Percentiles rank a stretch among this genome's conserved stretches.
phyloP scores from a whole-genome alignment of 768 basidiomycete genomes.

The Pleurotus tuoliensis region DNA sequence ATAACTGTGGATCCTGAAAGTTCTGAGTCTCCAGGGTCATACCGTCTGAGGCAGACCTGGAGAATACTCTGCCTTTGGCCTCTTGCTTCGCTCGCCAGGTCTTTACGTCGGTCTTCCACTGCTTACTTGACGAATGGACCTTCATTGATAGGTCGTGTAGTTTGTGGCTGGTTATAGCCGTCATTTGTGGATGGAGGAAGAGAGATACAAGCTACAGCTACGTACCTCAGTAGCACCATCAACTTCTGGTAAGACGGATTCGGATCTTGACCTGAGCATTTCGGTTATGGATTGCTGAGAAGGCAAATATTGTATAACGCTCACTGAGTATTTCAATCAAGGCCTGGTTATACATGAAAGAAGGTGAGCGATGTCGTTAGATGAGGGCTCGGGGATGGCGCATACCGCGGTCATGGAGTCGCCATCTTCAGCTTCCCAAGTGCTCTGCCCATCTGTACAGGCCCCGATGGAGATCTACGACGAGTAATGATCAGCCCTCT shows the following conservation, averaged over 20 bases:
- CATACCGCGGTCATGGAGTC: constrained; percentile 34
- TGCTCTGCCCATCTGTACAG: constrained; percentile 31
- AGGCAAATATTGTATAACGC: background rate
- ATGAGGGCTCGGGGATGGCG: background rate
- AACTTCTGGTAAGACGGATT: background rate
- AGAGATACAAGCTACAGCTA: background rate
- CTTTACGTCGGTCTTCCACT: background rate
- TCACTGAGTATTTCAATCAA: constrained; percentile 3
- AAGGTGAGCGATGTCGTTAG: background rate
- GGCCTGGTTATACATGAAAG: background rate
- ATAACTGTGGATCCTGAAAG: constrained; percentile 2
- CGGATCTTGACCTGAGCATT: background rate
- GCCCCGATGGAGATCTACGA: constrained; percentile 32
- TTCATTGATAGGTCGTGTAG: background rate
- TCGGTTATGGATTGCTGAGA: background rate
- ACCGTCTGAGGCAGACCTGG: background rate
- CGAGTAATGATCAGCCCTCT: background rate
- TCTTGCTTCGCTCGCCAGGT: background rate
- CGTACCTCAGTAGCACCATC: background rate
- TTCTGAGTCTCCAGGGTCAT: background rate
- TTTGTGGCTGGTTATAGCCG: background rate
- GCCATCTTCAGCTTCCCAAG: constrained; percentile 34
- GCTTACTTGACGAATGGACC: background rate
- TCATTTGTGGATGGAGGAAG: background rate
- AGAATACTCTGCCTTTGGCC: background rate